Percentiles rank a stretch among this genome's conserved stretches.
These are phyloP conservation scores for Cystobasidium pallidum DNA, from an alignment of 1,284 basidiomycete genomes.

Conservation along the genomic window DNA sequence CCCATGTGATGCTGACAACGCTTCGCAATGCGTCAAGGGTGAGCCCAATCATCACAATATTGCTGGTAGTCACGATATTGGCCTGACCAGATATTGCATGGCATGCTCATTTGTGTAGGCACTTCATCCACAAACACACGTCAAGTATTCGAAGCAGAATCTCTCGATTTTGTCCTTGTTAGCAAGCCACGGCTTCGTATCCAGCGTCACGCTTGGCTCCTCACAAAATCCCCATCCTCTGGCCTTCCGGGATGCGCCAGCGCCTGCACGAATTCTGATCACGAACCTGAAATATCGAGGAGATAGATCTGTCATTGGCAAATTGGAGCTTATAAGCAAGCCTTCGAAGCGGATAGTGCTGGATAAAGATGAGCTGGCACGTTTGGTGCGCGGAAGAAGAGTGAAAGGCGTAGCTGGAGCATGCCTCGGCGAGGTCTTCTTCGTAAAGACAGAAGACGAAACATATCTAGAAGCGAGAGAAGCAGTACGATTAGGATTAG, in stretches of 20 bases:
- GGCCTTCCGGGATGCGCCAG: constrained; percentile 63
- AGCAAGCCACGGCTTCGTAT: constrained; percentile 81
- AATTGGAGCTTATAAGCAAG: constrained; percentile 73
- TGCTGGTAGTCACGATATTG: neutral
- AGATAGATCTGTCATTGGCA: constrained; percentile 74
- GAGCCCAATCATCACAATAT: neutral
- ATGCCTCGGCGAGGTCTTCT: constrained; percentile 81
- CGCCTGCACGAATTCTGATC: constrained; percentile 67
- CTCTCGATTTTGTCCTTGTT: constrained; percentile 80
- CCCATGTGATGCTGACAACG: constrained; percentile 41
- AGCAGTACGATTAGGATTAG: constrained; percentile 56
- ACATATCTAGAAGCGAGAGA: constrained; percentile 58
- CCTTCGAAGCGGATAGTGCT: constrained; percentile 76
- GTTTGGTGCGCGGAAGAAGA: constrained; percentile 66
- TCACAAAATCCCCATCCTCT: constrained; percentile 66
- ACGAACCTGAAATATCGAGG: constrained; percentile 86
- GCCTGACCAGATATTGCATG: neutral
- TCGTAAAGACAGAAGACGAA: constrained; percentile 66
- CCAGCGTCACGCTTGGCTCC: constrained; percentile 77
- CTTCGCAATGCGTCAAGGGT: constrained; percentile 39
- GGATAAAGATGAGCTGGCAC: constrained; percentile 69
- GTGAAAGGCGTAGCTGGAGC: constrained; percentile 70
- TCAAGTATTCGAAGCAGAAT: constrained; percentile 65
- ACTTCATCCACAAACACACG: constrained; percentile 41
- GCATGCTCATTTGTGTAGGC: constrained; percentile 17